Base-by-base conservation (phyloP, 306 rosid species). In the Medicago arabica region DNA sequence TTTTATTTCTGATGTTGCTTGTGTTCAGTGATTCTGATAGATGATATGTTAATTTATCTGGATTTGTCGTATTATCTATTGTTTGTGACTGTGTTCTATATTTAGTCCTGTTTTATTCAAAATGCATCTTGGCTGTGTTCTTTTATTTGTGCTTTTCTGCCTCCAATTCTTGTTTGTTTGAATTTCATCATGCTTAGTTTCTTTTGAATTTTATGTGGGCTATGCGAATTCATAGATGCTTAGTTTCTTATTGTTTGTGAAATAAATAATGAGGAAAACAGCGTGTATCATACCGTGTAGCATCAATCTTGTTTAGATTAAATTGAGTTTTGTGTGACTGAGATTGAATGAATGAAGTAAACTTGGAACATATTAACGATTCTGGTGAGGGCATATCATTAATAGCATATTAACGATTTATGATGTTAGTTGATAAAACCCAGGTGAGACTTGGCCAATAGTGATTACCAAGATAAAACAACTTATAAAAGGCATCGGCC, bases 1-100 rank as follows among this genome's bases (percentile, higher is more conserved):
- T 14, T 39, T 43, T 36, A 11, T 23, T 58, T 51, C 10, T 39
- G 12, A 13, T 8, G 46, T 53, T 28, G 66, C 51, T 21, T 76
- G 77, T 73, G 70, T 62, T 64, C 39, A 11, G 7, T 60, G 38
- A 19, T 51, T 75, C 11, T 49, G 71, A n/a, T 67, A 38, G 43
- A 50, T 19, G 41, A 9, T 71, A 53, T 55, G n/a, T 58, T 68
- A 19, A 21, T 9, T 57, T 6, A 53, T 53, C 21, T 53, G 4
- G 74, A 60, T 54, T n/a, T 61, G 67, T 34, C 3, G 3, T 34
- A 15, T 53, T 23, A 34, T 34, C 38, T 34, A 44, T 55, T 18
- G 5, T 38, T 13, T 31, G 41, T 31, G 43, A 28, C 31, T 28
- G 31, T 28, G 31, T 19, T 61, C 44, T 34, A 28, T 61, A 31